Conservation (phyloP, 208 protist genomes). For the Trypanosoma lewisi region DNA sequence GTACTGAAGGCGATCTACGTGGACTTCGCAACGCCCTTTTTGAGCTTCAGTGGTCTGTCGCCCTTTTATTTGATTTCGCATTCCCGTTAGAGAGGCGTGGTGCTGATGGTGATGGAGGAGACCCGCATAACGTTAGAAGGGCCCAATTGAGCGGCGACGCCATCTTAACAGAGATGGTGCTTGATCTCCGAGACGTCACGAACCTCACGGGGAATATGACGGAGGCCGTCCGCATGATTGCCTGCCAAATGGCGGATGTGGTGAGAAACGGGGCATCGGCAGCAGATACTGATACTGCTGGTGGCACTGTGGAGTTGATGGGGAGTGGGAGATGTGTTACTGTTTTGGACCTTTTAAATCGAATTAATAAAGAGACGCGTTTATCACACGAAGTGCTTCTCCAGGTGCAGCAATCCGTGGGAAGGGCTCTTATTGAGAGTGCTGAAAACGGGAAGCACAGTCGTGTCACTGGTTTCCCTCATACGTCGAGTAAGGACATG, state of each 20-base stretch:
- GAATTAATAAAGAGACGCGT: neutral
- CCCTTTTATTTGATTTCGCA: conserved; percentile 58
- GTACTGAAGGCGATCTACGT: conserved; percentile 28
- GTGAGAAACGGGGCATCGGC: conserved; percentile 17
- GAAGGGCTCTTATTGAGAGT: conserved; percentile 2
- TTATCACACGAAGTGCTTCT: conserved; percentile 9
- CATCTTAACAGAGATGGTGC: conserved; percentile 24
- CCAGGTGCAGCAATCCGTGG: conserved; percentile 10
- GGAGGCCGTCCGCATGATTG: conserved; percentile 43
- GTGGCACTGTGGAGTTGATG: neutral
- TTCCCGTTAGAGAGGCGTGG: conserved; percentile 29
- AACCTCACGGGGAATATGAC: conserved; percentile 37
- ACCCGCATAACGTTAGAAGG: neutral
- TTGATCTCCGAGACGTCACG: conserved; percentile 23
- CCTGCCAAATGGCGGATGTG: conserved; percentile 30
- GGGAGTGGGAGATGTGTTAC: neutral
- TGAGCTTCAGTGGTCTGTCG: conserved; percentile 68
- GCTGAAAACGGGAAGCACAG: neutral
- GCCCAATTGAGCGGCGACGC: conserved; percentile 25
- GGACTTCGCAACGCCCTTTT: conserved; percentile 48
- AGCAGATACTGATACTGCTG: neutral
- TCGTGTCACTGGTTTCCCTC: neutral
- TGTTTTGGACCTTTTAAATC: conserved; percentile 8
- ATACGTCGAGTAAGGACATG: neutral
- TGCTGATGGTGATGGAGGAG: neutral